Conservation (phyloP, 345 rosid genomes). For the Excoecaria cochinchinensis region DNA sequence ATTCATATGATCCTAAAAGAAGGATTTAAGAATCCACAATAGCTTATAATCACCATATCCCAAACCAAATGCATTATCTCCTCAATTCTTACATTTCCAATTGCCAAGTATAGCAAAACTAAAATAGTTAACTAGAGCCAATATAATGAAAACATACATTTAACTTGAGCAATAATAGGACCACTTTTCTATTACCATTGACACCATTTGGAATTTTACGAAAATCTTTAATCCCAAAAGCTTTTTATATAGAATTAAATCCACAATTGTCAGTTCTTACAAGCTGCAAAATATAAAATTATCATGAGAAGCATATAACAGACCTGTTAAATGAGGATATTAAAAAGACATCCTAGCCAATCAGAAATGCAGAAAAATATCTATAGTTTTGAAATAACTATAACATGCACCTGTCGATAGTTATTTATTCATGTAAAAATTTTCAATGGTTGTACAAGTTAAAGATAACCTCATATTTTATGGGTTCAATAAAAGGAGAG, state of each 20-base stretch:
- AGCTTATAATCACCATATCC: slow-evolving; percentile 95
- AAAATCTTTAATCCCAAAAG: slow-evolving; percentile 82
- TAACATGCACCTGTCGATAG: no score
- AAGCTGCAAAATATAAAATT: slow-evolving; percentile 53
- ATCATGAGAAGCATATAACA: no score
- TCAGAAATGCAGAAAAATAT: background rate
- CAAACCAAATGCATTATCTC: slow-evolving; percentile 98
- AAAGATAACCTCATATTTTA: background rate
- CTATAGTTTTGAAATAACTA: no score
- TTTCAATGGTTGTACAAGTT: background rate
- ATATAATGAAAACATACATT: background rate
- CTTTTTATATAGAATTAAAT: slow-evolving; percentile 85
- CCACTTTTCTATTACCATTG: slow-evolving; percentile 56
- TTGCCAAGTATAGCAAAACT: slow-evolving; percentile 18
- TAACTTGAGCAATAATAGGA: slow-evolving; percentile 17
- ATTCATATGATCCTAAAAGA: background rate
- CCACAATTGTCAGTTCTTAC: slow-evolving; percentile 96
- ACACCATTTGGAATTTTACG: slow-evolving; percentile 93
- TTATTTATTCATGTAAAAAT: background rate
- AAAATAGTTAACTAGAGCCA: slow-evolving; percentile 3
- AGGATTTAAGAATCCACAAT: background rate
- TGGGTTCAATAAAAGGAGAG: background rate
- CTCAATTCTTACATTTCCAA: slow-evolving; percentile 61
- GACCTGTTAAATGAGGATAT: no score
- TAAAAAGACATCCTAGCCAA: background rate